Evolutionary conservation across 192 early-diverging fungal species (phyloP).

Genomic region (Pecoramyces ruminantium): DNA sequence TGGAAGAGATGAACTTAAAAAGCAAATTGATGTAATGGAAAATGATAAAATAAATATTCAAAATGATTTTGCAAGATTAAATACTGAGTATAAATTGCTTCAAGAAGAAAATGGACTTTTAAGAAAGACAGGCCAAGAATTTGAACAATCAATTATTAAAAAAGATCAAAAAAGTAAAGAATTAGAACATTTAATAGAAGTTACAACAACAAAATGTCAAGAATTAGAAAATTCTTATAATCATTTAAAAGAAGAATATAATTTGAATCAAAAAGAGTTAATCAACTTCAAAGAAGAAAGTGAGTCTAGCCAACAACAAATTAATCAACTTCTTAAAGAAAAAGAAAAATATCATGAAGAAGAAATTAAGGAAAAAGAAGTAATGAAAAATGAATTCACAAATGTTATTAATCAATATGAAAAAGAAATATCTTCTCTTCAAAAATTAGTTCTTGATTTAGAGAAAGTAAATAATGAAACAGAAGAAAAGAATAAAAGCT

Average conservation of each 20-base stretch:
- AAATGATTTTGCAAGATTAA: neutral
- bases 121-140: neutral
- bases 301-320: neutral
- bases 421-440: neutral
- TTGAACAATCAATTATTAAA: neutral
- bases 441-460: neutral
- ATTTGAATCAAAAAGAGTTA: neutral
- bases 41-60: neutral
- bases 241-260: neutral
- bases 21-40: neutral
- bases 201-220: neutral
- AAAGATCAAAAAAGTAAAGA: neutral
- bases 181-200: neutral
- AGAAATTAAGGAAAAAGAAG: neutral
- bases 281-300: neutral
- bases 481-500: neutral
- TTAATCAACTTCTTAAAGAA: neutral
- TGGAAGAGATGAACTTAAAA: neutral
- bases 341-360: neutral
- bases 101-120: neutral
- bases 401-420: neutral
- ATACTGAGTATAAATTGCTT: neutral
- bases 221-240: neutral
- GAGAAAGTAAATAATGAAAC: neutral
- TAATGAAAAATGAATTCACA: neutral